Base-by-base conservation (phyloP, 2,329 filamentous ascomycete genomes). In the Ceratocystis diversiconidia region DNA sequence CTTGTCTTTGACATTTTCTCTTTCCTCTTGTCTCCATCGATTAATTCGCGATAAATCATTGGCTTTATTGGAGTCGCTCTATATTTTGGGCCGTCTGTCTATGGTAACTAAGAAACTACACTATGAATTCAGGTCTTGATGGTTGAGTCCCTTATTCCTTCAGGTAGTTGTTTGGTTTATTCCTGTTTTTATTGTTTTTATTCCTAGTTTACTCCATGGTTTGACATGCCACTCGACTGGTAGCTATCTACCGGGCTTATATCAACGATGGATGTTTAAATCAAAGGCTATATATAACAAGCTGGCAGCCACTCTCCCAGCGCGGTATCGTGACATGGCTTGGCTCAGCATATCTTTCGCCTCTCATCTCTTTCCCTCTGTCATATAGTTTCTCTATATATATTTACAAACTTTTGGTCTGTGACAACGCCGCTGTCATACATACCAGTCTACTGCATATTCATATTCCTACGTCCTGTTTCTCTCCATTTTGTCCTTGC, bases 141-240 rank as follows among this genome's bases (percentile, higher is more conserved):
- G 55, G 25, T 10, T 32, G 55, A 59, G 28, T 59, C 55, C 55
- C 25, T 32, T 32, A 32, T 59, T 59, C 32, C 28, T 32, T 59
- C 28, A 32, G 17, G 12, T 19, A 19, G 17, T 10, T 32, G 32
- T 32, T 32, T 17, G 2, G 7, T 41, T 30, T 57, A 15, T 57
- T 44, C 15, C 30, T 30, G 6, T 10, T 59, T 64, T 64, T 57
- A 32, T 36, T 30, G 17, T 32, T 36, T 59, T 32, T 36, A 32
- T 30, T 17, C 6, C 25, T 36, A 7, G 55, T 15, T 22, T 59
- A n/a, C 32, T 19, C 7, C 25, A 22, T 55, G 46, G 19, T 12
- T 59, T 36, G 55, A 59, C 12, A 59, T 59, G 28, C 55, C 28
- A 59, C 55, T 57, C 62, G 5, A 44, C 19, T 64, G 50, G 15